A percentile compares a stretch with the other conserved stretches of the same genome.
phyloP scores from a whole-genome alignment of 768 basidiomycete genomes.

The Termitomyces eurrhizus region DNA sequence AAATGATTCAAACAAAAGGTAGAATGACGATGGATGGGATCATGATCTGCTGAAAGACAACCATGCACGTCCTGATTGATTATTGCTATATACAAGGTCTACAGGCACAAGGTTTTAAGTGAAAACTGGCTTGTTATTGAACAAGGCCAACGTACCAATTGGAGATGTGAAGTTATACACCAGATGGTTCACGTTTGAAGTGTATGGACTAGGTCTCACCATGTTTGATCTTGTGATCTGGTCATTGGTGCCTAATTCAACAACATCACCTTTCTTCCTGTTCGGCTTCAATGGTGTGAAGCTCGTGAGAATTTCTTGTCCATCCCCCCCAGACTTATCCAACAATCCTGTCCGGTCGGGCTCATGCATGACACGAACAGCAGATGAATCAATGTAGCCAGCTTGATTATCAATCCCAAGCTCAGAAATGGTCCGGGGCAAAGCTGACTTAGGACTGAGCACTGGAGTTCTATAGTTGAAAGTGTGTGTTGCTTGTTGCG shows the following conservation, averaged over 20 bases:
- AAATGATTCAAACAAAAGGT: too few species aligned
- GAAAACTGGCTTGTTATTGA: not conserved
- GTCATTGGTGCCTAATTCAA: conserved; percentile 31
- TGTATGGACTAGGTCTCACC: conserved; percentile 33
- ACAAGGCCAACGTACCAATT: conserved; percentile 47
- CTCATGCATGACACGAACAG: not conserved
- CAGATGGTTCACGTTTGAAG: conserved; percentile 42
- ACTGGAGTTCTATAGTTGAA: conserved; percentile 9
- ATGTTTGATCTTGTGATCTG: conserved; percentile 40
- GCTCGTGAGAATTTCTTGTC: conserved; percentile 19
- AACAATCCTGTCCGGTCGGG: conserved; percentile 15
- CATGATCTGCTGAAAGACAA: conserved; percentile 31
- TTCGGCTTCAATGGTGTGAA: conserved; percentile 39
- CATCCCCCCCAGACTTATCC: conserved; percentile 25
- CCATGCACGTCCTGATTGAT: conserved; percentile 19
- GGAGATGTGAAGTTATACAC: conserved; percentile 68
- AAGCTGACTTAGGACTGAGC: conserved; percentile 22
- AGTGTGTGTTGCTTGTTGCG: conserved; percentile 14
- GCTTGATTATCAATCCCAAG: conserved; percentile 18
- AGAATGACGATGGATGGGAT: too few species aligned
- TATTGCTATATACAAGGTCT: conserved; percentile 26
- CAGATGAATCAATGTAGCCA: conserved; percentile 9
- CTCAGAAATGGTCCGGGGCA: conserved; percentile 24
- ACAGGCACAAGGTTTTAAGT: not conserved
- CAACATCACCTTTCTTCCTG: conserved; percentile 35